Evolutionary conservation across 1,284 basidiomycete genomes (phyloP).

Genomic region (Ceratobasidium sp.): DNA sequence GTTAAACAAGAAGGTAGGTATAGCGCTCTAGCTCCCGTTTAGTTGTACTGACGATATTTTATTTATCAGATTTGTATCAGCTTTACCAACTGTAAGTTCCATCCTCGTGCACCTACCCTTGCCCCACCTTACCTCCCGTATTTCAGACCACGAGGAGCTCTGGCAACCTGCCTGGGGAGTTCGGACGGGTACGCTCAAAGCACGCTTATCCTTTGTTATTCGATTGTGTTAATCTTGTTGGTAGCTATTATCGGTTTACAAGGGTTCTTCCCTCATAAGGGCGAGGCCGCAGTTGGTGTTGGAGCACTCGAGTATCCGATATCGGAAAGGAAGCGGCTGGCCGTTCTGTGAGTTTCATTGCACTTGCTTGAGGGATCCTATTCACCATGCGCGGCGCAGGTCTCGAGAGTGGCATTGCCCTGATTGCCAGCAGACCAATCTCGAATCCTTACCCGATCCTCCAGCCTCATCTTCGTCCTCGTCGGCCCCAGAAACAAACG

Average conservation of each 20-base stretch:
- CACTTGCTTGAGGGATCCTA: background rate
- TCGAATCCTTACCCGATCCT: slow-evolving; percentile 77
- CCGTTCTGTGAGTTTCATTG: slow-evolving; percentile 71
- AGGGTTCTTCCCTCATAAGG: slow-evolving; percentile 90
- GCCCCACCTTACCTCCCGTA: slow-evolving; percentile 47
- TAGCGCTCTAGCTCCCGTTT: background rate
- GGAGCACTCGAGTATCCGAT: slow-evolving; percentile 87
- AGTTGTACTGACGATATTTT: slow-evolving; percentile 50
- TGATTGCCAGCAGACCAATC: slow-evolving; percentile 74
- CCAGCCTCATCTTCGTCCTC: slow-evolving; percentile 46
- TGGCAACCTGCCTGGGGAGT: slow-evolving; percentile 99
- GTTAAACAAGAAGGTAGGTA: slow-evolving; percentile 88
- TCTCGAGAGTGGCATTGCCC: slow-evolving; percentile 86
- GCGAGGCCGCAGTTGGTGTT: slow-evolving; percentile 89
- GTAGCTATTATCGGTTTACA: slow-evolving; percentile 89
- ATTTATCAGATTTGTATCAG: slow-evolving; percentile 85
- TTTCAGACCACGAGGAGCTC: slow-evolving; percentile 81
- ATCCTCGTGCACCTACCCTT: slow-evolving; percentile 52
- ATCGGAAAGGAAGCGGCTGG: slow-evolving; percentile 82
- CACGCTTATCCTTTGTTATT: background rate
- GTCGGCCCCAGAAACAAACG: slow-evolving; percentile 16
- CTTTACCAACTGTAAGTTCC: slow-evolving; percentile 80
- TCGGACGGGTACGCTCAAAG: slow-evolving; percentile 73
- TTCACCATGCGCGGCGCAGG: slow-evolving; percentile 57
- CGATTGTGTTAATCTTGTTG: slow-evolving; percentile 33